These are phyloP conservation scores for Tulasnella calospora DNA, from an alignment of 768 basidiomycete species.

Conservation along the genomic window DNA sequence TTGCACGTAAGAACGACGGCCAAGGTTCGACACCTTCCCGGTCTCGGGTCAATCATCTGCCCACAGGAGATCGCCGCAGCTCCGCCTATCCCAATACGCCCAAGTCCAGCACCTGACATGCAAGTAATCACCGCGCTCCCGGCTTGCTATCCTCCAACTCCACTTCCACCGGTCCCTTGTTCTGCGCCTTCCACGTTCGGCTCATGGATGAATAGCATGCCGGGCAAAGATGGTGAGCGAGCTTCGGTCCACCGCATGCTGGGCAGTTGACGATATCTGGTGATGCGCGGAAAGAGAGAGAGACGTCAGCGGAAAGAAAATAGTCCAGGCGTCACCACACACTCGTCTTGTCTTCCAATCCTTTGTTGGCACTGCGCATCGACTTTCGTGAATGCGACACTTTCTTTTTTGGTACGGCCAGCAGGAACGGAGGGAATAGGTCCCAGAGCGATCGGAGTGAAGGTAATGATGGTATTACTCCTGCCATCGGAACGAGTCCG, in stretches of 20 bases:
- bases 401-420: slow-evolving; percentile 93
- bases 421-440: slow-evolving; percentile 79
- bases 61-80: neutral
- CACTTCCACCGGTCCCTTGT: slow-evolving; percentile 25
- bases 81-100: neutral
- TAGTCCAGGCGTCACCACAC: slow-evolving; percentile 32
- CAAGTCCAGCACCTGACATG: neutral
- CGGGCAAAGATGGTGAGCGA: slow-evolving; percentile 82
- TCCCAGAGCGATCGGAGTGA: slow-evolving; percentile 52
- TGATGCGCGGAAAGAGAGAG: neutral
- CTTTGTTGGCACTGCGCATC: slow-evolving; percentile 94
- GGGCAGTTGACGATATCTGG: slow-evolving; percentile 86
- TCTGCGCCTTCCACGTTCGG: slow-evolving; percentile 54
- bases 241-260: slow-evolving; percentile 82
- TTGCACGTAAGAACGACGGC: neutral
- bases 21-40: neutral
- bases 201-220: slow-evolving; percentile 70
- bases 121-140: neutral
- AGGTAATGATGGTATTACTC: slow-evolving; percentile 32
- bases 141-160: slow-evolving; percentile 21
- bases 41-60: neutral
- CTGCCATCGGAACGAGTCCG: slow-evolving; percentile 4
- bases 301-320: slow-evolving; percentile 19
- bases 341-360: slow-evolving; percentile 91
- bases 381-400: slow-evolving; percentile 87